These are phyloP conservation scores for Fraxinus velutina DNA, from an alignment of 305 asterid genomes.

Conservation along the genomic window DNA sequence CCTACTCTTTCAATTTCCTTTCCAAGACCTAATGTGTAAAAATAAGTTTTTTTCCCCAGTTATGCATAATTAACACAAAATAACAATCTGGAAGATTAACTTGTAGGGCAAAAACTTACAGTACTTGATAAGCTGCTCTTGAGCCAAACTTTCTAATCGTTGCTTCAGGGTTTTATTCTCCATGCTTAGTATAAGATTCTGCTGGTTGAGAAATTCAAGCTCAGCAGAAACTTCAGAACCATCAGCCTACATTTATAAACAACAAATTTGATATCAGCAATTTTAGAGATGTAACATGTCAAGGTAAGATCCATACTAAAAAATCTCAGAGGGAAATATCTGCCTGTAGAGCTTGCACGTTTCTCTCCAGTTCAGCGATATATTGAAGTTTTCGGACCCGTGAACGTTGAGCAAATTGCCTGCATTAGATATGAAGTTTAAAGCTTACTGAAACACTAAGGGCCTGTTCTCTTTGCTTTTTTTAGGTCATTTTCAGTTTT, in stretches of 20 bases:
- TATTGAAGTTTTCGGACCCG: slow-evolving; percentile 94
- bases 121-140: slow-evolving; percentile 83
- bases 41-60: not conserved
- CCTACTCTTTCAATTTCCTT: not conserved
- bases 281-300: not conserved
- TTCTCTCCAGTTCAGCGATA: slow-evolving; percentile 91
- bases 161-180: slow-evolving; percentile 93
- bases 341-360: slow-evolving; percentile 88
- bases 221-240: slow-evolving; percentile 84
- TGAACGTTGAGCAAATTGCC: slow-evolving; percentile 98
- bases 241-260: slow-evolving; percentile 62
- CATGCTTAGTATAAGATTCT: slow-evolving; percentile 79
- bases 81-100: slow-evolving; percentile 1
- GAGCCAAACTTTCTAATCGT: slow-evolving; percentile 74
- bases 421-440: slow-evolving; percentile 33
- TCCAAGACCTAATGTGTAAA: not conserved
- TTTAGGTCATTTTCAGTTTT: too few relatives aligned
- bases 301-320: slow-evolving; percentile 15
- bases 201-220: slow-evolving; percentile 88
- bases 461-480: too few relatives aligned
- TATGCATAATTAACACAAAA: not conserved
- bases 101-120: slow-evolving; percentile 47
- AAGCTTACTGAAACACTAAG: slow-evolving; percentile 11
- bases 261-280: slow-evolving; percentile 14
- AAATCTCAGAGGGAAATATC: slow-evolving; percentile 24